Evolutionary conservation across 306 rosid genomes (phyloP), one percentile per base, ranked within the genome.

Genomic region (Betula pendula): DNA sequence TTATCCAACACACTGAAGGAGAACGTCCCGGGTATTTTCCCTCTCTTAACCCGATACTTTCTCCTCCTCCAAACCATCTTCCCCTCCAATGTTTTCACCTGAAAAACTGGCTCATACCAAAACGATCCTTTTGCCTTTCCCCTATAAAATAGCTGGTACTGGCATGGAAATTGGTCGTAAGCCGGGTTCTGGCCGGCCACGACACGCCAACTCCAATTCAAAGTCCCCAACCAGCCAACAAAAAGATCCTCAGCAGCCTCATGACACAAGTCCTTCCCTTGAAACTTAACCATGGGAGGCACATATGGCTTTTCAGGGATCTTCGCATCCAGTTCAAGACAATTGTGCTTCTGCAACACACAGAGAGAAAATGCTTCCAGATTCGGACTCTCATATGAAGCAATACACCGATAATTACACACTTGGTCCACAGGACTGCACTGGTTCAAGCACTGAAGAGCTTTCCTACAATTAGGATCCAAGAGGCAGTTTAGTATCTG

Each of bases 351-450:
- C 86, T 93, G 97, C 88, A 93, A 68, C 27, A 90, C 97, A 71
- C 97, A 93, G 2, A 90, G 81, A n/a, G 97, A 90, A 84, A 93
- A 93, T 44, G 97, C 94, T 86, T 93, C 97, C 33, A 93, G 84
- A 73, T 58, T 68, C 25, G 84, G 89, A 70, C 91, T 93, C 77
- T 93, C 97, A 24, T 90, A 90, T 0, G 97, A 89, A 75, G 92
- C 94, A 68, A 93, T 90, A 70, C 97, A 90, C 49, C 89, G 85
- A 58, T 93, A 93, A 60, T 86, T 93, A 72, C 97, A 93, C 49
- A 93, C 97, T 83, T 93, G 97, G 81, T 93, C 97, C 33, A 90
- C 96, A 5, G 97, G 97, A 77, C 94, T 93, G 69, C 97, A 93
- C 47, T 71, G 51, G 63, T 93, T 93, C 84, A 93, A 86, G 79